Base-by-base conservation (phyloP, 2,329 filamentous ascomycete species). In the Paramyrothecium sp. region DNA sequence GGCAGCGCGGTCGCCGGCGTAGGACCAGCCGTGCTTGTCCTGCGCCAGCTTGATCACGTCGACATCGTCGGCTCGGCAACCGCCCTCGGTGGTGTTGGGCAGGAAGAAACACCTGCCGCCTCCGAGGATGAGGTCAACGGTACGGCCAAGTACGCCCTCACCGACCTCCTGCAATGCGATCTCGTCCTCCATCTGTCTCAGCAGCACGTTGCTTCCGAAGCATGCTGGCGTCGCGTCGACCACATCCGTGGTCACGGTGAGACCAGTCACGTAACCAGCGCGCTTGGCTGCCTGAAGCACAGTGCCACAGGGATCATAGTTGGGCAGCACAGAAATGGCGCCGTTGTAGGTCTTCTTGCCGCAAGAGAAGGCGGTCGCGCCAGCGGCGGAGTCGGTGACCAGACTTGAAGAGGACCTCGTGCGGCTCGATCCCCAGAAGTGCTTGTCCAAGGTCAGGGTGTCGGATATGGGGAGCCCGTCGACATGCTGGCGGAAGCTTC, bases 181-280 rank as follows among this genome's bases (percentile, higher is more conserved):
- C 53, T 89, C 84, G 72, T 98, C 93, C 72, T 96, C 90, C 76
- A 96, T 91, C 59, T 81, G 78, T 53, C 95, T 86, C 62, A 86
- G 79, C 61, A 92, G 87, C 17, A 92, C 95, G 70, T 98, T 95
- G 51, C 91, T 87, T 3, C 92, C 92, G 72, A 99, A 99, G 73
- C 92, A 96, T 2, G 95, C 95, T 1, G 95, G 95, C 2, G 95
- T 99, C 3, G 95, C 95, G 77, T 99, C 95, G 3, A 95, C 97
- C 60, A 98, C 87, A 60, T 94, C 86, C 1, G 95, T 99, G 1
- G 95, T 99, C 30, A 97, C 95, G 2, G 98, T 95, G 62, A 99
- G 75, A 1, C 95, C 95, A 2, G 95, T 99, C 75, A 87, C 89
- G 71, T 97, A 98, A 16, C 95, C 95, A 10, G 91, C 90, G 65